These are phyloP conservation scores for Phialophora verrucosa DNA, from an alignment of 2,329 filamentous ascomycete species.

Conservation along the genomic window DNA sequence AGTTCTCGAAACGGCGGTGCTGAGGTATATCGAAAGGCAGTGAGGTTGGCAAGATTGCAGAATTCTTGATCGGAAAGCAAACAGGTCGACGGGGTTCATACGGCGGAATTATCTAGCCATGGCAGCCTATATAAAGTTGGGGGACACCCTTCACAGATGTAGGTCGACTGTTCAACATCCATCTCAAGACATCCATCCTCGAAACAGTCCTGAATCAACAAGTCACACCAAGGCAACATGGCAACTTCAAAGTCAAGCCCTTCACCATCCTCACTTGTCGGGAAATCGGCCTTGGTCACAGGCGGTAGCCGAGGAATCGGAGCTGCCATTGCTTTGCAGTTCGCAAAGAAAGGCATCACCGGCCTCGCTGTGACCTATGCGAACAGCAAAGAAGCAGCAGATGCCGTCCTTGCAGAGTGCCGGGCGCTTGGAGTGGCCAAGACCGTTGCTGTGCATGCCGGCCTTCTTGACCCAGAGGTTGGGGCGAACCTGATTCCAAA, in stretches of 20 bases:
- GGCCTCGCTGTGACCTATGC: constrained; percentile 22
- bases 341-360: constrained; percentile 16
- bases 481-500: constrained; percentile 15
- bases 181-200: no score
- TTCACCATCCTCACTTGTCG: neutral
- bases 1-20: neutral
- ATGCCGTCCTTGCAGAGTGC: constrained; percentile 5
- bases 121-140: no score
- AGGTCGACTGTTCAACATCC: no score
- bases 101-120: no score
- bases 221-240: neutral
- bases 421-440: constrained; percentile 8
- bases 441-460: constrained; percentile 17
- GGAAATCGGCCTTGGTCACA: constrained; percentile 17
- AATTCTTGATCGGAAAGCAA: no score
- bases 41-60: no score
- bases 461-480: constrained; percentile 16
- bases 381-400: constrained; percentile 9
- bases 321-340: constrained; percentile 19
- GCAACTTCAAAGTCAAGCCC: neutral
- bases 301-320: constrained; percentile 35
- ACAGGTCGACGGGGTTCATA: no score
- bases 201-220: neutral
- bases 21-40: no score
- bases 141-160: no score